These are phyloP conservation scores for Aspergillus ibericus DNA, from an alignment of 2,329 filamentous ascomycete genomes.

Conservation along the genomic window DNA sequence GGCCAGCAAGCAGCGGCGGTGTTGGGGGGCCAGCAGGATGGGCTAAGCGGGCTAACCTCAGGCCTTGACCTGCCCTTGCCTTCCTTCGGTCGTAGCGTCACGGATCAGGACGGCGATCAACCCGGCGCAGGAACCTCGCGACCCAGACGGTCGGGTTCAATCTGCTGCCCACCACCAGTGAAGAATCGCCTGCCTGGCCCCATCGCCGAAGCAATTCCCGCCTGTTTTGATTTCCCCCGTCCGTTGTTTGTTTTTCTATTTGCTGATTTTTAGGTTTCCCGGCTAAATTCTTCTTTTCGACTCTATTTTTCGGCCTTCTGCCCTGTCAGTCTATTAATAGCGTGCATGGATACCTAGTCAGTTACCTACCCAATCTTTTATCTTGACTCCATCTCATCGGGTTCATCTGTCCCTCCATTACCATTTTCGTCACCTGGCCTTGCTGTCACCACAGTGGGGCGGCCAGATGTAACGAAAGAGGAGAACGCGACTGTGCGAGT, in stretches of 20 bases:
- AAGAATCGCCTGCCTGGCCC: background rate
- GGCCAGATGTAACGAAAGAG: background rate
- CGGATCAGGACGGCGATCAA: slow-evolving; percentile 23
- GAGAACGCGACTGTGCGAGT: background rate
- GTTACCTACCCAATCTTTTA: background rate
- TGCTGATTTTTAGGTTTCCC: background rate
- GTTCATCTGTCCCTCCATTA: background rate
- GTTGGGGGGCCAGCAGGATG: background rate
- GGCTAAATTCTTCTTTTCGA: background rate
- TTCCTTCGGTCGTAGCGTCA: slow-evolving; percentile 10
- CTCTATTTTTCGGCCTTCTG: background rate
- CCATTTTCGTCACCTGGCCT: background rate
- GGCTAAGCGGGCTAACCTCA: background rate
- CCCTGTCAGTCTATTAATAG: too few species aligned
- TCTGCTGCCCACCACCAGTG: background rate
- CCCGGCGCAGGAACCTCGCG: slow-evolving; percentile 31
- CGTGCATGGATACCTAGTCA: too few species aligned
- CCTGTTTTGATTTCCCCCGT: background rate
- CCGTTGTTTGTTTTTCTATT: background rate
- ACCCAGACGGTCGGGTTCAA: slow-evolving; percentile 30
- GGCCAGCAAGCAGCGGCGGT: background rate
- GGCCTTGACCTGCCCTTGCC: background rate
- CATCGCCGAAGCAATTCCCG: background rate
- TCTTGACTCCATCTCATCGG: background rate
- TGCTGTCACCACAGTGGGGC: background rate